phyloP scores from a whole-genome alignment of 2,329 filamentous ascomycete species.

The Colletotrichum neosansevieriae region DNA sequence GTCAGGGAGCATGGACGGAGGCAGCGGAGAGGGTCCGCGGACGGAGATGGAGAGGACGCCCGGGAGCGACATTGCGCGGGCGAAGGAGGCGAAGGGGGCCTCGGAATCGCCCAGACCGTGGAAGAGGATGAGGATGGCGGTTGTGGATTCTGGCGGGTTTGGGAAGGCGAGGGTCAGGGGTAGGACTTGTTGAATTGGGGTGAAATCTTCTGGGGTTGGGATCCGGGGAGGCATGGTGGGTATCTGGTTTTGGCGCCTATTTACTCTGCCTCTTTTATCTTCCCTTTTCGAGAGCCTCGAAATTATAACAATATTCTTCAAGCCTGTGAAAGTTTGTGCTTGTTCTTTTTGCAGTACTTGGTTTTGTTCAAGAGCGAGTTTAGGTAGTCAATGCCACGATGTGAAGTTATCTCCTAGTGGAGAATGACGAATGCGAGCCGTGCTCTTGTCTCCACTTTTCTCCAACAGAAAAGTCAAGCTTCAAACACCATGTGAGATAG shows the following conservation, averaged over 20 bases:
- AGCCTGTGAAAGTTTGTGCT: too few species aligned
- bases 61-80: conserved; percentile 76
- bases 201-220: conserved; percentile 64
- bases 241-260: not conserved
- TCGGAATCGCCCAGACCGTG: conserved; percentile 87
- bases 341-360: too few species aligned
- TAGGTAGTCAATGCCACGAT: not conserved
- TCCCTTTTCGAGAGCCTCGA: not conserved
- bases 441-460: conserved; percentile 28
- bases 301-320: too few species aligned
- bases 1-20: conserved; percentile 72
- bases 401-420: conserved; percentile 36
- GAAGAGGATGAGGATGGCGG: conserved; percentile 82
- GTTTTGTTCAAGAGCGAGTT: not conserved
- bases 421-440: conserved; percentile 1
- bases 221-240: conserved; percentile 59
- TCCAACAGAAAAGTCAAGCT: conserved; percentile 26
- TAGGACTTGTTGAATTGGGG: conserved; percentile 55
- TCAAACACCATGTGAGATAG: conserved; percentile 31
- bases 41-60: conserved; percentile 82
- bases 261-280: not conserved
- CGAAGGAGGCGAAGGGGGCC: conserved; percentile 76
- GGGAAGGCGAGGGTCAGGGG: conserved; percentile 62
- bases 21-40: conserved; percentile 76
- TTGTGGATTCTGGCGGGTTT: conserved; percentile 70